Conservation (phyloP, 2,329 filamentous ascomycete genomes). For the Neocucurbitaria cava region DNA sequence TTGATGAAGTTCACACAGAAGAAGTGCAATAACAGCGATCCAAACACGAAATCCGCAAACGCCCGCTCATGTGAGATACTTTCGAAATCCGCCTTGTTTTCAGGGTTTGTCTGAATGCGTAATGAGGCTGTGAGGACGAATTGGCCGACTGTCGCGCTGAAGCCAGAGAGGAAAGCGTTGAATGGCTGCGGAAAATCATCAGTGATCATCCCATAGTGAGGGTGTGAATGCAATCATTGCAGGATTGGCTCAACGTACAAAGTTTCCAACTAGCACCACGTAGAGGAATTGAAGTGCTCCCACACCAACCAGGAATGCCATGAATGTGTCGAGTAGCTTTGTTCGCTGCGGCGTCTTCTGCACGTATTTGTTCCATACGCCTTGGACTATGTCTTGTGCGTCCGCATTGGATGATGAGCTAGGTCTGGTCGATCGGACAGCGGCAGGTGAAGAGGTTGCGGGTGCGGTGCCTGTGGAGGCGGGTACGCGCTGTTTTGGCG, state of each 20-base stretch:
- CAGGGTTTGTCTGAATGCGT: conserved; percentile 87
- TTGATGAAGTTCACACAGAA: conserved; percentile 99
- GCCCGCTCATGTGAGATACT: conserved; percentile 83
- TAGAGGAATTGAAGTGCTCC: conserved; percentile 94
- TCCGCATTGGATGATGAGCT: conserved; percentile 32
- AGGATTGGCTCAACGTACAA: no score
- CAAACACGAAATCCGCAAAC: conserved; percentile 95
- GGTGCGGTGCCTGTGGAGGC: conserved; percentile 20
- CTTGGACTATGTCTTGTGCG: conserved; percentile 66
- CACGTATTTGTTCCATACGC: conserved; percentile 80
- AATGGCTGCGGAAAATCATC: conserved; percentile 76
- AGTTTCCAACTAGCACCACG: conserved; percentile 90
- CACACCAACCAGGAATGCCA: conserved; percentile 84
- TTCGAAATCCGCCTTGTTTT: conserved; percentile 80
- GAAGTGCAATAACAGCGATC: conserved; percentile 94
- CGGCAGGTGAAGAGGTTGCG: conserved; percentile 19
- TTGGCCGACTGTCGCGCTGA: conserved; percentile 92
- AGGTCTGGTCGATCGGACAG: conserved; percentile 32
- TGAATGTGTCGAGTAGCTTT: conserved; percentile 90
- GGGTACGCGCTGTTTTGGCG: conserved; percentile 41
- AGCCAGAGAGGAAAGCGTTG: conserved; percentile 97
- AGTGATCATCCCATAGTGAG: neutral
- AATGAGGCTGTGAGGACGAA: conserved; percentile 93
- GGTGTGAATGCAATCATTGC: no score
- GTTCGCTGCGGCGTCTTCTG: conserved; percentile 85